Evolutionary conservation across 768 basidiomycete species (phyloP).

Genomic region (Mycena belliarum): DNA sequence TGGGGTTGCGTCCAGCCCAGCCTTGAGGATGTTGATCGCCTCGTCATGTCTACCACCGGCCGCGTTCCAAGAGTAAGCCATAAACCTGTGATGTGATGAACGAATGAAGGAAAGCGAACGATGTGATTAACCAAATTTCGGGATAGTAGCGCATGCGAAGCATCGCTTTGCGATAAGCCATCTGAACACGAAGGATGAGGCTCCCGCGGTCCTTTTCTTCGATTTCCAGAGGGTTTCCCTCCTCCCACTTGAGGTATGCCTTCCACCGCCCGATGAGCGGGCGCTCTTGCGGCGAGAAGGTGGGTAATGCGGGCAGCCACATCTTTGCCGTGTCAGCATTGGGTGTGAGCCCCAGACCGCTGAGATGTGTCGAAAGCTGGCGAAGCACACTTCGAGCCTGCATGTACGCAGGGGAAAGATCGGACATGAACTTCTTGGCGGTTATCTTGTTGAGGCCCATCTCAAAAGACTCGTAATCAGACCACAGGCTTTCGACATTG

Average conservation of each 20-base stretch:
- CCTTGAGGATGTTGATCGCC: constrained; percentile 74
- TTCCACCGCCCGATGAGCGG: constrained; percentile 86
- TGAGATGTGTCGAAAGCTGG: constrained; percentile 72
- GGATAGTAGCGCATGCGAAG: constrained; percentile 92
- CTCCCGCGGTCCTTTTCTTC: constrained; percentile 77
- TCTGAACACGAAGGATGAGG: constrained; percentile 70
- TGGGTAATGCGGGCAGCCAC: constrained; percentile 69
- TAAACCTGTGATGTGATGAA: constrained; percentile 63
- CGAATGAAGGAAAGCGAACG: not conserved
- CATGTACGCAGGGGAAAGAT: constrained; percentile 92
- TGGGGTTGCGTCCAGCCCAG: constrained; percentile 87
- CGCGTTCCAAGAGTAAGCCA: constrained; percentile 84
- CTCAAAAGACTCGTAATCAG: constrained; percentile 91
- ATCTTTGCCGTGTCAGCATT: constrained; percentile 44
- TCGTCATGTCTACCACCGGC: constrained; percentile 80
- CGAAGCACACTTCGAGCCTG: constrained; percentile 89
- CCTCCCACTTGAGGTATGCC: constrained; percentile 92
- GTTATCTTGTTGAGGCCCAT: constrained; percentile 87
- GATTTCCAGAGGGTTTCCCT: constrained; percentile 89
- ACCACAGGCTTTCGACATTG: constrained; percentile 91
- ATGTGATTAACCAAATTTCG: constrained; percentile 78
- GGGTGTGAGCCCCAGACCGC: constrained; percentile 51
- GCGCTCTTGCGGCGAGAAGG: constrained; percentile 72
- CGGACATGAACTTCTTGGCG: constrained; percentile 94
- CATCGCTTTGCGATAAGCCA: constrained; percentile 86